Conservation (phyloP, 345 rosid genomes). For the Moringa oleifera region DNA sequence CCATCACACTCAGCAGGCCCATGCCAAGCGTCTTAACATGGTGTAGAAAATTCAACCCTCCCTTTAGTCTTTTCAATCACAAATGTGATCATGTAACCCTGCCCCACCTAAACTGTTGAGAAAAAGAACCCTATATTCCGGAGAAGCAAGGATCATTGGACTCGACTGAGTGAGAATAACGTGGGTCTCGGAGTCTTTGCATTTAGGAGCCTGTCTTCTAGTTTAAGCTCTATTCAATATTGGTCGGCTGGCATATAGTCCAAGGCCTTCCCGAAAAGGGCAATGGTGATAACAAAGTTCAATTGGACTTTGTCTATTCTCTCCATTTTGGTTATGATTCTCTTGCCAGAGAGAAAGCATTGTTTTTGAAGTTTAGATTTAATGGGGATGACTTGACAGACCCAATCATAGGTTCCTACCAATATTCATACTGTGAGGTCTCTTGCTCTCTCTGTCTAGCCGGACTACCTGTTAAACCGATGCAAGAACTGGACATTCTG, state of each 20-base stretch:
- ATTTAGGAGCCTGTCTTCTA: conserved; percentile 6
- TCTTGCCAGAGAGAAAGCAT: not conserved
- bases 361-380: not conserved
- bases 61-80: too few relatives aligned
- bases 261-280: not conserved
- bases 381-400: not conserved
- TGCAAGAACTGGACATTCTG: not conserved
- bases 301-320: not conserved
- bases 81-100: not conserved
- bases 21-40: too few relatives aligned
- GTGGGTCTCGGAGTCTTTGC: not conserved
- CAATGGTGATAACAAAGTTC: not conserved
- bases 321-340: not conserved
- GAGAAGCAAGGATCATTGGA: not conserved
- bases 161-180: not conserved
- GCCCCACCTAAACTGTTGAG: conserved; percentile 4
- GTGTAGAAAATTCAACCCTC: too few relatives aligned
- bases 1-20: too few relatives aligned
- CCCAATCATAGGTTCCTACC: not conserved
- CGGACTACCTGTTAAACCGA: not conserved
- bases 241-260: conserved; percentile 7
- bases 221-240: conserved; percentile 9
- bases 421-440: not conserved
- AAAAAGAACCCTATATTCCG: not conserved
- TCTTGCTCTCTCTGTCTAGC: not conserved